Base-by-base conservation (phyloP, 2,329 filamentous ascomycete genomes). In the Sphaerulina vaccinii region DNA sequence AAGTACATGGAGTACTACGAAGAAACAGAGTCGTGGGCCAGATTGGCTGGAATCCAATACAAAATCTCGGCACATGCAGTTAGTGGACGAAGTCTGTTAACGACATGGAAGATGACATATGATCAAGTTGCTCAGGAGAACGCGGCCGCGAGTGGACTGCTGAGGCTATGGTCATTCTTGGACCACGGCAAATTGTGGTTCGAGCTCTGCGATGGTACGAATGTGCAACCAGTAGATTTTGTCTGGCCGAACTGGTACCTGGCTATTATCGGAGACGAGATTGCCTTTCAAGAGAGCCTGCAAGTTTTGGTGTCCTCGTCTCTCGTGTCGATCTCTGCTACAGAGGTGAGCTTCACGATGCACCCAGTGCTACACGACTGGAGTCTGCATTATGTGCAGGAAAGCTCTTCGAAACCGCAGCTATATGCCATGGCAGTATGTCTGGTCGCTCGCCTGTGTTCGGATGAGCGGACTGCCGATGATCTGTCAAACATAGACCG, bases 41-140 rank as follows among this genome's bases (percentile, higher is more conserved):
- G 24, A 19, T n/a, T 5, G 15, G 21, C n/a, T 15, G 19, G 18
- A 10, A 38, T 19, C 13, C 44, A 2, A n/a, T n/a, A n/a, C n/a
- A n/a, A n/a, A n/a, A n/a, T n/a, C n/a, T n/a, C n/a, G n/a, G n/a
- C n/a, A n/a, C n/a, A n/a, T n/a, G n/a, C n/a, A n/a, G n/a, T n/a
- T n/a, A n/a, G n/a, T n/a, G n/a, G n/a, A n/a, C 7, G 46, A 8
- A 51, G 48, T 19, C 6, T 70, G 36, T 61, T 63, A 52, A 66
- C 62, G n/a, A 68, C 63, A 13, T 70, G 62, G 66, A 58, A 56
- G 13, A 63, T 69, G 23, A 67, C 62, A 3, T 67, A 67, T 52
- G 50, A 68, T 21, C 60, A 63, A 10, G 59, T 68, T 7, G 24
- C 44, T n/a, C 41, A 52, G 4, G 55, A 59, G 48, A 60, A 62